Percentiles rank a stretch among this genome's conserved stretches.
Conservation (phyloP, 1,139 yeast genomes). For the Saccharomycopsis phalli region DNA sequence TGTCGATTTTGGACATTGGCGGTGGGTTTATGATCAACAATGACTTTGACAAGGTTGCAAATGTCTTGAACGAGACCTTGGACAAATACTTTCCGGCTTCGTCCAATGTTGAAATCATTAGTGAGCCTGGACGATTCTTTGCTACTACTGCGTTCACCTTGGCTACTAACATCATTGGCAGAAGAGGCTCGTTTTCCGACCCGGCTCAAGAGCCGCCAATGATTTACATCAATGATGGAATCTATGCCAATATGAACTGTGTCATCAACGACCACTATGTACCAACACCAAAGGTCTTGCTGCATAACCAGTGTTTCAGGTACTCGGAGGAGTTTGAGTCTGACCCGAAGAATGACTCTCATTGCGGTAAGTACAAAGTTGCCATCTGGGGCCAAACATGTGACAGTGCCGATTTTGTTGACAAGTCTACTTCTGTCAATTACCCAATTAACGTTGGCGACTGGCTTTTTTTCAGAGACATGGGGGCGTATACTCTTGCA, state of each 20-base stretch:
- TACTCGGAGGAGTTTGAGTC: constrained; percentile 26
- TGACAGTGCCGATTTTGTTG: constrained; percentile 87
- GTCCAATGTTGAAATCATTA: constrained; percentile 50
- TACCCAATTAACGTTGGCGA: constrained; percentile 72
- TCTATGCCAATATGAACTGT: constrained; percentile 92
- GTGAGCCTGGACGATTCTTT: constrained; percentile 92
- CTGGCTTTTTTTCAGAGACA: constrained; percentile 77
- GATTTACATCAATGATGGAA: constrained; percentile 89
- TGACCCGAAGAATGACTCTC: not conserved
- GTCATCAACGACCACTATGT: constrained; percentile 86
- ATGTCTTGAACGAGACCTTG: constrained; percentile 48
- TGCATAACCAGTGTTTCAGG: constrained; percentile 42
- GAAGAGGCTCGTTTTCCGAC: constrained; percentile 40
- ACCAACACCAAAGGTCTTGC: constrained; percentile 61
- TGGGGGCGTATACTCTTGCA: constrained; percentile 93
- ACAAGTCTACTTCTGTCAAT: constrained; percentile 43
- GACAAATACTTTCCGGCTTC: constrained; percentile 47
- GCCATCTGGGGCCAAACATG: constrained; percentile 98
- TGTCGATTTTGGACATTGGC: constrained; percentile 73
- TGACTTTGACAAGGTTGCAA: constrained; percentile 55
- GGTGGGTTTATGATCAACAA: constrained; percentile 75
- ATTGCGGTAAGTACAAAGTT: constrained; percentile 28
- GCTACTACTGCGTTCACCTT: constrained; percentile 82
- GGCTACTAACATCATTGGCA: constrained; percentile 78
- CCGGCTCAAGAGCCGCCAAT: constrained; percentile 29